Percentiles rank a stretch among this genome's conserved stretches.
These are phyloP conservation scores for Aspergillus cavernicola DNA, from an alignment of 495 filamentous ascomycete species.

Conservation along the genomic window DNA sequence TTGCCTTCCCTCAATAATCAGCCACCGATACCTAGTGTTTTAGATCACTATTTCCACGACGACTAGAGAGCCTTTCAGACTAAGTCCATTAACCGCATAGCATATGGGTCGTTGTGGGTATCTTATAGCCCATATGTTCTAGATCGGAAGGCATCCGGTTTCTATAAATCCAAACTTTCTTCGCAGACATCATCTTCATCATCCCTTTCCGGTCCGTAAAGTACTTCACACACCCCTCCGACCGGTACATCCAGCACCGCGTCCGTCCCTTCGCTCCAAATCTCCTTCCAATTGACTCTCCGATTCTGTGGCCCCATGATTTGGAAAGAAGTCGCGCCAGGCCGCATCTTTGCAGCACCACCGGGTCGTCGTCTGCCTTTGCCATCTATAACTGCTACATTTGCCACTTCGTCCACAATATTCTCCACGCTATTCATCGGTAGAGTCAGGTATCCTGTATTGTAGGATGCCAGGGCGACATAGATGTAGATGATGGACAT, in stretches of 20 bases:
- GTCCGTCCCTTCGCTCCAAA: conserved; percentile 93
- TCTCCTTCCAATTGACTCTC: conserved; percentile 62
- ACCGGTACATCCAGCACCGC: conserved; percentile 96
- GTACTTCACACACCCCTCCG: conserved; percentile 92
- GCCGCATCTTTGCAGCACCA: conserved; percentile 42
- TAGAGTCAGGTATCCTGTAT: conserved; percentile 81
- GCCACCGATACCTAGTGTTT: no score
- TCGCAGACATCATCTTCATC: conserved; percentile 31
- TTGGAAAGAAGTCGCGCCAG: conserved; percentile 45
- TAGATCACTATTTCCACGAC: no score
- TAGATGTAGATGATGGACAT: conserved; percentile 90
- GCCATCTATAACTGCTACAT: conserved; percentile 76
- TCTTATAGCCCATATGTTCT: no score
- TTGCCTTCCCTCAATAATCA: no score
- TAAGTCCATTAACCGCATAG: no score
- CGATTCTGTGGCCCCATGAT: conserved; percentile 47
- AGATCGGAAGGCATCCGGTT: no score
- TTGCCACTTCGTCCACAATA: conserved; percentile 85
- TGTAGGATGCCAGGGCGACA: conserved; percentile 87
- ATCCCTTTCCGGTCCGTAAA: conserved; percentile 46
- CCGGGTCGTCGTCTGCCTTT: conserved; percentile 55
- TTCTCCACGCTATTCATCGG: conserved; percentile 79
- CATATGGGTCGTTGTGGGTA: no score
- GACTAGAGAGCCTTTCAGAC: no score
- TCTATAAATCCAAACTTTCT: conserved; percentile 4